Conservation (phyloP, 2,329 filamentous ascomycete species). For the Seiridium cupressi region DNA sequence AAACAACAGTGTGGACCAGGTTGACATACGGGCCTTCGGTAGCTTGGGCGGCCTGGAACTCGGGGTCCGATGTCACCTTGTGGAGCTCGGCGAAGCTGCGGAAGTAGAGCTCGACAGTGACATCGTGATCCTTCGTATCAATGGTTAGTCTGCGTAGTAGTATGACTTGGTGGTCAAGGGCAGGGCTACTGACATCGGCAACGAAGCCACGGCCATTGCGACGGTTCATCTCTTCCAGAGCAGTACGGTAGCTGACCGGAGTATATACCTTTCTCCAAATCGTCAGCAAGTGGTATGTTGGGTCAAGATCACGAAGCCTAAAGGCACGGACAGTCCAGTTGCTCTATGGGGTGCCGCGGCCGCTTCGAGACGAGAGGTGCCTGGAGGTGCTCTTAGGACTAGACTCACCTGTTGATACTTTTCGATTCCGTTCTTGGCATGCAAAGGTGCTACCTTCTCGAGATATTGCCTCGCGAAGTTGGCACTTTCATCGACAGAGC, state of each 20-base stretch:
- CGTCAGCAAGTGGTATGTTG: neutral
- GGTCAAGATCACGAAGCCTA: too few species aligned
- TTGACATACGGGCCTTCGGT: slow-evolving; percentile 16
- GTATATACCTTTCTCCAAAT: neutral
- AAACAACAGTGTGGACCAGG: slow-evolving; percentile 8
- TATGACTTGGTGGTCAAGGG: slow-evolving; percentile 10
- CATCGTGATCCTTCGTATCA: neutral
- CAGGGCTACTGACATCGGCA: neutral
- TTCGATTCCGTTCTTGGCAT: slow-evolving; percentile 7
- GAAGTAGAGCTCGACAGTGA: slow-evolving; percentile 10
- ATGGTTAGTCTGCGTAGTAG: neutral
- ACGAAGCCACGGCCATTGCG: neutral
- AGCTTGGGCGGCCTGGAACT: slow-evolving; percentile 16
- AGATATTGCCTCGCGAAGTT: slow-evolving; percentile 3
- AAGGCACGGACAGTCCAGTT: too few species aligned
- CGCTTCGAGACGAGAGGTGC: too few species aligned
- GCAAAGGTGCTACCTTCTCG: neutral
- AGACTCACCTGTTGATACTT: neutral
- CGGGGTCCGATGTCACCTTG: slow-evolving; percentile 13
- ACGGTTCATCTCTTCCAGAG: slow-evolving; percentile 3
- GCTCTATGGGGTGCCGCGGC: too few species aligned
- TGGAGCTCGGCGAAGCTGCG: slow-evolving; percentile 12
- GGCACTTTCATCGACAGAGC: neutral
- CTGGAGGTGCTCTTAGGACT: neutral
- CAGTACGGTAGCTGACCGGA: neutral